Base-by-base conservation (phyloP, 768 basidiomycete species). In the Phlebiopsis flavidoalba region DNA sequence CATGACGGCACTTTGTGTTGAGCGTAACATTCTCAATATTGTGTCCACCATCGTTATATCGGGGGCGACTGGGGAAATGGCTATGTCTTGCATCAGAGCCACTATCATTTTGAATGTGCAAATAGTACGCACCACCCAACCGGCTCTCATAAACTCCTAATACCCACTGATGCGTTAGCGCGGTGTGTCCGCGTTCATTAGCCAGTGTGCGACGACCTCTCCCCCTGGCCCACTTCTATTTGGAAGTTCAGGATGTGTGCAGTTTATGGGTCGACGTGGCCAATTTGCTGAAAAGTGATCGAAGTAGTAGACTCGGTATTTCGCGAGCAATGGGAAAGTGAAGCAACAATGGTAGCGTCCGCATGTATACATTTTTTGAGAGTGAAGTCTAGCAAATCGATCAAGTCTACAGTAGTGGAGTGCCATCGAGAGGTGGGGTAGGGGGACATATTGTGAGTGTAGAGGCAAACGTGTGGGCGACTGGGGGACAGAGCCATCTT, bases 21-120 rank as follows among this genome's bases (percentile, higher is more conserved):
- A 71, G 46, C 67, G 70, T 53, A 82, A 62, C 56, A 78, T 68
- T 40, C 73, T 60, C 14, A 67, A 55, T 8, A 79, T 67, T 5
- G 74, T 76, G 3, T 73, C 58, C 0, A 71, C 51, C n/a, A 5
- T 74, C 73, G 60, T 76, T 77, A 8, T 77, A 8, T 74, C 67
- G 19, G 73, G 75, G 1, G 74, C 72, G 54, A 76, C 74, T 0
- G 72, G 75, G 59, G 75, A n/a, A n/a, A 75, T 0, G 74, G 74
- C 60, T 61, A 31, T 17, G n/a, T n/a, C 7, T 12, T n/a, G n/a
- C n/a, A n/a, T n/a, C n/a, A n/a, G n/a, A n/a, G n/a, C n/a, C n/a
- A n/a, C n/a, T n/a, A n/a, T n/a, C n/a, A n/a, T n/a, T n/a, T n/a
- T n/a, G n/a, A n/a, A n/a, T n/a, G n/a, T n/a, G 22, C 15, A 24